Percentiles rank a stretch among this genome's conserved stretches.
Evolutionary conservation across 2,329 filamentous ascomycete genomes (phyloP).

Genomic region (Calycina marina): DNA sequence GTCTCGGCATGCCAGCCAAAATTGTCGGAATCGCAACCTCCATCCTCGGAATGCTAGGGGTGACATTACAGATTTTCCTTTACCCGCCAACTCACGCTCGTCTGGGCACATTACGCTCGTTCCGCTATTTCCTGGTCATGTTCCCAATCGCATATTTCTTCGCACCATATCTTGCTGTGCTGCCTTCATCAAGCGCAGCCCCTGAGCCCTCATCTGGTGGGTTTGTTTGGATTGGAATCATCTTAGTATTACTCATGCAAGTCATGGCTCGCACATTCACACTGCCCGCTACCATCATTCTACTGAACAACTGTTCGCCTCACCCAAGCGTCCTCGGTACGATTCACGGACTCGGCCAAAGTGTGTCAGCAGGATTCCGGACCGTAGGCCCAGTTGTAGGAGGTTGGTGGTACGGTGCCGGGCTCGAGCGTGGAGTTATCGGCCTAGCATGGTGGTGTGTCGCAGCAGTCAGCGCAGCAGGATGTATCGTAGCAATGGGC

Average conservation of each 20-base stretch:
- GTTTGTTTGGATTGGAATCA: constrained; percentile 41
- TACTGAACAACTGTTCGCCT: constrained; percentile 45
- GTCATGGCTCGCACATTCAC: constrained; percentile 45
- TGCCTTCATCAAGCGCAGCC: constrained; percentile 23
- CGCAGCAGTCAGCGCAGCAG: constrained; percentile 37
- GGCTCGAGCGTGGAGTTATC: constrained; percentile 36
- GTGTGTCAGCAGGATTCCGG: constrained; percentile 35
- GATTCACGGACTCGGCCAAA: constrained; percentile 43
- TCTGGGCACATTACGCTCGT: constrained; percentile 53
- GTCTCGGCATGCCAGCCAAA: constrained; percentile 50
- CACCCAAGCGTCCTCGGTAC: constrained; percentile 40
- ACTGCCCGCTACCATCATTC: constrained; percentile 40
- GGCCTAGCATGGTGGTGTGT: constrained; percentile 40
- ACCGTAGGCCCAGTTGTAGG: constrained; percentile 40
- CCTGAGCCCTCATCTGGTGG: constrained; percentile 25
- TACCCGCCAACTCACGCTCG: constrained; percentile 51
- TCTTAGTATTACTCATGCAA: constrained; percentile 37
- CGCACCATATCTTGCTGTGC: constrained; percentile 49
- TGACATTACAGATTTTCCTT: constrained; percentile 51
- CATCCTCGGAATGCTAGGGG: constrained; percentile 53
- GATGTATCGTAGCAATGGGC: constrained; percentile 41
- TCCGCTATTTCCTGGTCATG: constrained; percentile 47
- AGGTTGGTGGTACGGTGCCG: constrained; percentile 37
- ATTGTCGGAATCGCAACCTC: constrained; percentile 56
- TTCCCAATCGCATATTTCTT: constrained; percentile 55